A percentile compares a stretch with the other conserved stretches of the same genome.
phyloP scores from a whole-genome alignment of 2,329 filamentous ascomycete genomes.

The Neofusicoccum kwambonambiense region DNA sequence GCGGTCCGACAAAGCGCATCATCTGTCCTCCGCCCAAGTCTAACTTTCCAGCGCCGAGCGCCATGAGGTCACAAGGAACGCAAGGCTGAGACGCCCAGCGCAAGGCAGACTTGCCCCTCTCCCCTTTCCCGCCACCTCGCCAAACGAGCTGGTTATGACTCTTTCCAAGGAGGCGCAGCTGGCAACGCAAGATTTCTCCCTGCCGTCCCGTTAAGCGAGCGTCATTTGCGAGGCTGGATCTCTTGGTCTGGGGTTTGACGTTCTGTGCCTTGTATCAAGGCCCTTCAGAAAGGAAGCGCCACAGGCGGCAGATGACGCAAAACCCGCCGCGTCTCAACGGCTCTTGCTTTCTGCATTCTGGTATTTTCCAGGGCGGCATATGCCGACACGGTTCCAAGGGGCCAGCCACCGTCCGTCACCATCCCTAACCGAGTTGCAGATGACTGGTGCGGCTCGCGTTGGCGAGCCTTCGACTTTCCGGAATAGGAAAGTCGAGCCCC shows the following conservation, averaged over 20 bases:
- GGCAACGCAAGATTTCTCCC: no score
- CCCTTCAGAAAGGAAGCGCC: background rate
- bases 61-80: no score
- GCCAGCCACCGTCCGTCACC: background rate
- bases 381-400: background rate
- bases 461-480: background rate
- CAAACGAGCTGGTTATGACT: no score
- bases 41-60: no score
- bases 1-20: no score
- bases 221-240: background rate
- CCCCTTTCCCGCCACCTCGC: no score
- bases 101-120: no score
- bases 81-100: no score
- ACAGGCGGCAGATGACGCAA: conserved; percentile 4
- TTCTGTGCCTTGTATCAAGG: background rate
- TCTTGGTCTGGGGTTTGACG: background rate
- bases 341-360: background rate
- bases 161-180: no score
- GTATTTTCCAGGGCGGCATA: background rate
- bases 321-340: background rate
- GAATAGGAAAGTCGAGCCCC: background rate
- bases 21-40: no score
- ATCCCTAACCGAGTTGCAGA: background rate
- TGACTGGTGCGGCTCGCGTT: background rate
- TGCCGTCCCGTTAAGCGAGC: background rate